Evolutionary conservation across 257 asterid species (phyloP).

Genomic region (Nicotiana attenuata): DNA sequence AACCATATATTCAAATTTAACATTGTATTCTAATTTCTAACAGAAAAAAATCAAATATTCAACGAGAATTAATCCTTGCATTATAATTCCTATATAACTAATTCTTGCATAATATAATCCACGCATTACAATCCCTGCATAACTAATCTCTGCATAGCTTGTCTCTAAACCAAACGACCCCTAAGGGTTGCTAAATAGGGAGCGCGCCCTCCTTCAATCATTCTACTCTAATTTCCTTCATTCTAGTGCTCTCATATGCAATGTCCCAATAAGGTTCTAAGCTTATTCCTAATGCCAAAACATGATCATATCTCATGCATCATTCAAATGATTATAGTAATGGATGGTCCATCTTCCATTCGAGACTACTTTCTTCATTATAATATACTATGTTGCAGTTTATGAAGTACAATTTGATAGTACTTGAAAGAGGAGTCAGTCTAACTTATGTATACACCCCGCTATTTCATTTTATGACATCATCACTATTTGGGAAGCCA

Average conservation of each 20-base stretch:
- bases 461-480: background rate
- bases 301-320: background rate
- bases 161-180: no score
- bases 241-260: background rate
- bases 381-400: background rate
- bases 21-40: no score
- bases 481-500: background rate
- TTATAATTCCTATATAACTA: no score
- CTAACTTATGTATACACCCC: background rate
- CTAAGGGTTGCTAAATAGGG: background rate
- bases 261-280: background rate
- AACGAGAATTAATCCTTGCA: no score
- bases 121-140: no score
- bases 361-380: background rate
- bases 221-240: background rate
- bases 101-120: no score
- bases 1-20: no score
- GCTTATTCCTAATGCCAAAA: background rate
- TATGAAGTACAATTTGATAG: background rate
- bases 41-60: no score
- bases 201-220: background rate
- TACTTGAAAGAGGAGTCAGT: background rate
- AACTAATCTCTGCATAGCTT: no score
- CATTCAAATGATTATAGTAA: background rate
- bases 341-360: conserved; percentile 3